Evolutionary conservation across 2,329 filamentous ascomycete genomes (phyloP), one percentile per base, ranked within the genome.

Genomic region (Pestalotiopsis sp.): DNA sequence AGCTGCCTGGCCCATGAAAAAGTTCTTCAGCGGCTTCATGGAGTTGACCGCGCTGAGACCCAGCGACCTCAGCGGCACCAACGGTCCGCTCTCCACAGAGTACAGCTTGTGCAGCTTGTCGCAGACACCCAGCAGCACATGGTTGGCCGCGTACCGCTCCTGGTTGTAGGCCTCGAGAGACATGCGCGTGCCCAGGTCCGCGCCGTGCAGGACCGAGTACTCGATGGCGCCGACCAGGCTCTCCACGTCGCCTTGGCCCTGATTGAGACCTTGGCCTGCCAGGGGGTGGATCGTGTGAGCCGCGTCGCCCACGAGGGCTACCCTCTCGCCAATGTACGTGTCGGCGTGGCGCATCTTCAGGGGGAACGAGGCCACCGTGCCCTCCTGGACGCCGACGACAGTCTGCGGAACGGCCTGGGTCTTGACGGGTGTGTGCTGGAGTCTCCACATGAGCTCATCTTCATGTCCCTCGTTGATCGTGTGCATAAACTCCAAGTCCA

Each of bases 31-130:
- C 49, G 92, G 89, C 0, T 88, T 87, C 76, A 97, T 76, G 2
- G 88, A 86, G 80, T 98, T 91, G 70, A 98, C 92, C 7, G 92
- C 88, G 70, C 85, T 88, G 70, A 98, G 80, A 0, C 95, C 95
- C 61, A 94, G 76, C 66, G 93, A 95, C 70, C 95, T 87, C 64
- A 95, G 84, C 73, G 92, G 91, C 20, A 97, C 92, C 41, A 98
- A 81, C 1, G 94, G 94, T 0, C 93, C 93, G 70, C 88, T 90
- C 25, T 90, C 90, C 0, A 93, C 89, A n/a, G 91, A 92, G 80
- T 97, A 98, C 58, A 98, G 82, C 83, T 95, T 97, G 80, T 98
- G 94, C 73, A 98, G 83, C 82, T 98, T 95, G 82, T 98, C 95
- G 72, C 90, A 93, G 60, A 92, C 92, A 68, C 90, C 95, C 66